Percentiles rank a stretch among this genome's conserved stretches.
phyloP scores from a whole-genome alignment of 495 filamentous ascomycete genomes.

The Poronia punctata region DNA sequence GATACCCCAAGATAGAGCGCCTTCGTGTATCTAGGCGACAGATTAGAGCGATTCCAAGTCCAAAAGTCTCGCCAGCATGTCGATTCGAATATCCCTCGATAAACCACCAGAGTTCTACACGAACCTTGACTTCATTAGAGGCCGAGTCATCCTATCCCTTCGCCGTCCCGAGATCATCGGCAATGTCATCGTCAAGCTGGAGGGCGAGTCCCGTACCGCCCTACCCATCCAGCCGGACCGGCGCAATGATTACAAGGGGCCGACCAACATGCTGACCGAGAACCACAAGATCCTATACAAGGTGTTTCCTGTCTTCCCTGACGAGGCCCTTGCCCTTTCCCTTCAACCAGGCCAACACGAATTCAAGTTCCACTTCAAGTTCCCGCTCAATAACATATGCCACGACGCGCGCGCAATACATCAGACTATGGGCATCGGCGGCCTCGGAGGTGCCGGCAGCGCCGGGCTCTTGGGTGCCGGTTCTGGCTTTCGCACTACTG shows the following conservation, averaged over 20 bases:
- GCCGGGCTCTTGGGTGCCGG: constrained; percentile 29
- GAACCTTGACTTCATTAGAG: constrained; percentile 75
- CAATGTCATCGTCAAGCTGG: constrained; percentile 84
- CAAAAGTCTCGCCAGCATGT: constrained; percentile 47
- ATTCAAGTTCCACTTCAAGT: constrained; percentile 87
- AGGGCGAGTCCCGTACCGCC: constrained; percentile 74
- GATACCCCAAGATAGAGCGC: not conserved
- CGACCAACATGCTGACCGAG: constrained; percentile 34
- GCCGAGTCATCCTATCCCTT: constrained; percentile 57
- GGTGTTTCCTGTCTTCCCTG: constrained; percentile 72
- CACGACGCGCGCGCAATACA: constrained; percentile 43
- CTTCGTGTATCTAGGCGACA: not conserved
- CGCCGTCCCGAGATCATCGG: constrained; percentile 59
- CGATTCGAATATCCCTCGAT: constrained; percentile 70
- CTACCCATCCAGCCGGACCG: constrained; percentile 27
- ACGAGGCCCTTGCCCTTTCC: constrained; percentile 54
- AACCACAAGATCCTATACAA: constrained; percentile 58
- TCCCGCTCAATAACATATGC: constrained; percentile 91
- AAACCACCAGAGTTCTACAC: constrained; percentile 71
- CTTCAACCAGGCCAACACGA: constrained; percentile 73
- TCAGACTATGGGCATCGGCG: constrained; percentile 35
- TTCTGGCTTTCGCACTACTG: constrained; percentile 44
- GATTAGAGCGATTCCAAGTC: not conserved
- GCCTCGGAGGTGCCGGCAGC: constrained; percentile 27
- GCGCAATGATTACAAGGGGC: constrained; percentile 16